These are phyloP conservation scores for Phyllosticta citribraziliensis DNA, from an alignment of 2,329 filamentous ascomycete species.

Conservation along the genomic window DNA sequence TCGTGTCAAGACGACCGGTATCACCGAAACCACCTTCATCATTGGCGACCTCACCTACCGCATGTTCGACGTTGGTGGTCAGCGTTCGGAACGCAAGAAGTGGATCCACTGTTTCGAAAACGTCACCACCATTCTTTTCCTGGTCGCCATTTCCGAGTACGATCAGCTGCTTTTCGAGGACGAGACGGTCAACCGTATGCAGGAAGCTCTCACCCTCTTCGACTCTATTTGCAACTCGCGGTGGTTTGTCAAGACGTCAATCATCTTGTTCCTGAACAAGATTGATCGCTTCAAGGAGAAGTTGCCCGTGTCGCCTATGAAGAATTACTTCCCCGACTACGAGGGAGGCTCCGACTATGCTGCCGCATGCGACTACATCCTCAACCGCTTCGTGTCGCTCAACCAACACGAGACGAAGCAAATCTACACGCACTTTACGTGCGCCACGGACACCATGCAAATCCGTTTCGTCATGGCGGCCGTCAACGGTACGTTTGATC, in stretches of 20 bases:
- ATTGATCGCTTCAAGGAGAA: slow-evolving; percentile 69
- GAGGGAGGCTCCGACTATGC: slow-evolving; percentile 93
- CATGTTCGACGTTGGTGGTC: slow-evolving; percentile 96
- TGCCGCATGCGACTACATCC: slow-evolving; percentile 94
- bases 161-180: slow-evolving; percentile 94
- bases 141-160: slow-evolving; percentile 95
- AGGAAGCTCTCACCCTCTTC: slow-evolving; percentile 61
- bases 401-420: slow-evolving; percentile 99
- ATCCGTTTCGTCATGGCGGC: slow-evolving; percentile 99
- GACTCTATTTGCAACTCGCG: slow-evolving; percentile 64
- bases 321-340: slow-evolving; percentile 67
- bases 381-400: slow-evolving; percentile 94
- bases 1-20: slow-evolving; percentile 96
- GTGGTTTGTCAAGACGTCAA: slow-evolving; percentile 64
- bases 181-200: slow-evolving; percentile 74
- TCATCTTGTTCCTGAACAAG: slow-evolving; percentile 67
- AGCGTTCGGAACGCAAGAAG: slow-evolving; percentile 95
- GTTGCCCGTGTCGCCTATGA: slow-evolving; percentile 62
- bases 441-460: slow-evolving; percentile 95
- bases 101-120: slow-evolving; percentile 99
- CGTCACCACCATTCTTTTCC: slow-evolving; percentile 90
- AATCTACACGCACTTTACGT: slow-evolving; percentile 99
- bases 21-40: slow-evolving; percentile 92
- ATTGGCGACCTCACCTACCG: slow-evolving; percentile 90
- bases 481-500: slow-evolving; percentile 69